Conservation (phyloP, 805 yeast genomes). For the Cyberlindnera bimundalis region DNA sequence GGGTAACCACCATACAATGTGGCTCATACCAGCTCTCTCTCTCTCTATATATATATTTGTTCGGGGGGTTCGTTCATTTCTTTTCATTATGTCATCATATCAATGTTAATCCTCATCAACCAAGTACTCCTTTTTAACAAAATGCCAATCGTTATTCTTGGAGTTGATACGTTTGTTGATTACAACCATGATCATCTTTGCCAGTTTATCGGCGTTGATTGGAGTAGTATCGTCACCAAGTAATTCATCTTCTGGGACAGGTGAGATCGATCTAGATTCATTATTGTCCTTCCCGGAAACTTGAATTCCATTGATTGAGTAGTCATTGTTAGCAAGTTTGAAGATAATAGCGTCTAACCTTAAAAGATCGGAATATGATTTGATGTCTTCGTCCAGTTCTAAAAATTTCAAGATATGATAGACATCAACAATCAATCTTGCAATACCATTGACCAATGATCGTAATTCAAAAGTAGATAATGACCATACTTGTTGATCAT, state of each 20-base stretch:
- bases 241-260: background rate
- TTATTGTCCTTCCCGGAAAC: background rate
- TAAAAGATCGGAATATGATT: constrained; percentile 14
- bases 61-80: background rate
- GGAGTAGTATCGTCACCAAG: background rate
- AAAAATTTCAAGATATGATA: constrained; percentile 12
- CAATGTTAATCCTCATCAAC: constrained; percentile 3
- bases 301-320: background rate
- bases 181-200: background rate
- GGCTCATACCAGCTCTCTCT: no score
- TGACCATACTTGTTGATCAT: constrained; percentile 14
- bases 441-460: constrained; percentile 11
- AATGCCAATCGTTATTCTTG: constrained; percentile 28
- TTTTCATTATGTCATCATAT: background rate
- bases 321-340: constrained; percentile 23
- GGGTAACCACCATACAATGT: no score
- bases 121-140: constrained; percentile 20
- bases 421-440: constrained; percentile 18
- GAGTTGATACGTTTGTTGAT: constrained; percentile 11
- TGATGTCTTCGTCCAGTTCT: constrained; percentile 13
- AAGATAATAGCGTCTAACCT: constrained; percentile 23
- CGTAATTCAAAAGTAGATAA: constrained; percentile 16
- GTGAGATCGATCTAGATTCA: background rate
- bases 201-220: constrained; percentile 12
- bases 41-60: no score